Conservation (phyloP, 768 basidiomycete genomes). For the Suillus clintonianus region DNA sequence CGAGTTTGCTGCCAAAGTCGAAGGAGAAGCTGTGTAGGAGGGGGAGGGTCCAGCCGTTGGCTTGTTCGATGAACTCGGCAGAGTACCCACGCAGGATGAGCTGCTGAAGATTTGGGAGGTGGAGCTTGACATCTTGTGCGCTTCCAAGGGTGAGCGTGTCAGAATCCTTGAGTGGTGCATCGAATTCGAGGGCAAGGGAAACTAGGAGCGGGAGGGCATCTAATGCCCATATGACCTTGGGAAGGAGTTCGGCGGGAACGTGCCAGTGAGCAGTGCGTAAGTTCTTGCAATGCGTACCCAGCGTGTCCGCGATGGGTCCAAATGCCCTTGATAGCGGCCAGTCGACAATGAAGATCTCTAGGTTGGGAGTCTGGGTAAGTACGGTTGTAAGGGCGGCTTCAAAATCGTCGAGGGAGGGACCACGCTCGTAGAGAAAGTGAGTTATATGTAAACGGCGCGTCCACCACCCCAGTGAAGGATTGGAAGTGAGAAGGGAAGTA, state of each 20-base stretch:
- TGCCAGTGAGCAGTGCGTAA: conserved; percentile 66
- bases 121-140: conserved; percentile 55
- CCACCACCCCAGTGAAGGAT: conserved; percentile 67
- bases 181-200: conserved; percentile 57
- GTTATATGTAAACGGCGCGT: conserved; percentile 70
- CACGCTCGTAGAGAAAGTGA: conserved; percentile 45
- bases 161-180: conserved; percentile 26
- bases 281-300: conserved; percentile 51
- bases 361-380: conserved; percentile 67
- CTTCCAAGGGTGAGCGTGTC: conserved; percentile 60
- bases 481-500: conserved; percentile 51
- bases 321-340: conserved; percentile 63
- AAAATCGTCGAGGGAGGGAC: conserved; percentile 47
- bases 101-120: conserved; percentile 58
- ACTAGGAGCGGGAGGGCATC: conserved; percentile 59
- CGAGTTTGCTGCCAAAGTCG: conserved; percentile 38
- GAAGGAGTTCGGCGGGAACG: conserved; percentile 53
- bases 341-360: conserved; percentile 72
- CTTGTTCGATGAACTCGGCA: conserved; percentile 70
- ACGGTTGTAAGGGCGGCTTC: conserved; percentile 58
- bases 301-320: conserved; percentile 62
- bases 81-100: conserved; percentile 63
- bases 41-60: conserved; percentile 66
- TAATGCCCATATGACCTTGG: conserved; percentile 76
- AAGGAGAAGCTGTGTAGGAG: conserved; percentile 58